Conservation (phyloP, 2,329 filamentous ascomycete species). For the Coleophoma crateriformis region DNA sequence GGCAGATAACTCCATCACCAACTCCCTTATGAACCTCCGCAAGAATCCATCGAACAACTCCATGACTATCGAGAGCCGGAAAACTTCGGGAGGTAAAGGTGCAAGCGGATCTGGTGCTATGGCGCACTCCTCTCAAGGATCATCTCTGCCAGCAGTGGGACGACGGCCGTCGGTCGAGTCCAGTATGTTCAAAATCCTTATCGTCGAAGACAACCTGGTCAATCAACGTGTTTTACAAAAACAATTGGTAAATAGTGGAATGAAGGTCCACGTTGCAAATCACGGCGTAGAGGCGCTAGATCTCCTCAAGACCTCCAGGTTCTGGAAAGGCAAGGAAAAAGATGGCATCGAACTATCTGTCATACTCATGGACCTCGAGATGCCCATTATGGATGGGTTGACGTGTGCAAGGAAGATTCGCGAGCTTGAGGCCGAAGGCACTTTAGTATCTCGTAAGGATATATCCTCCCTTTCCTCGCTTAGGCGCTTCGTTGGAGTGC, state of each 20-base stretch:
- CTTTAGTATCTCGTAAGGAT: constrained; percentile 44
- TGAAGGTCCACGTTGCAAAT: constrained; percentile 57
- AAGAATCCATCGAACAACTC: constrained; percentile 10
- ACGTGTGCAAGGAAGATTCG: constrained; percentile 67
- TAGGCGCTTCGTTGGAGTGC: neutral
- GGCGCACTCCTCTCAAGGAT: neutral
- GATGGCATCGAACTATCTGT: constrained; percentile 53
- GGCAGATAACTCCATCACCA: constrained; percentile 19
- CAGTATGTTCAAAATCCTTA: constrained; percentile 43
- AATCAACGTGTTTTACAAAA: constrained; percentile 60
- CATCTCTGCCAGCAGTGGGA: neutral
- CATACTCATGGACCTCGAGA: constrained; percentile 77
- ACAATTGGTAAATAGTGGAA: constrained; percentile 55
- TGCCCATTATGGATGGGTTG: constrained; percentile 80
- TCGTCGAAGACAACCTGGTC: constrained; percentile 64
- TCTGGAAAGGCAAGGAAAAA: constrained; percentile 40
- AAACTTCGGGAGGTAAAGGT: constrained; percentile 13
- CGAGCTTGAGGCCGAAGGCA: constrained; percentile 56
- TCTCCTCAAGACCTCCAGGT: constrained; percentile 47
- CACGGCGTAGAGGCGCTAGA: constrained; percentile 60
- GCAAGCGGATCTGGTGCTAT: constrained; percentile 12
- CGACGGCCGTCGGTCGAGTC: constrained; percentile 9
- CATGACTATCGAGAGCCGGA: constrained; percentile 15
- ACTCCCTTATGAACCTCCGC: constrained; percentile 9
- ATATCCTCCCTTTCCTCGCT: neutral